phyloP scores from a whole-genome alignment of 805 yeast genomes.

The Starmerella apicola region DNA sequence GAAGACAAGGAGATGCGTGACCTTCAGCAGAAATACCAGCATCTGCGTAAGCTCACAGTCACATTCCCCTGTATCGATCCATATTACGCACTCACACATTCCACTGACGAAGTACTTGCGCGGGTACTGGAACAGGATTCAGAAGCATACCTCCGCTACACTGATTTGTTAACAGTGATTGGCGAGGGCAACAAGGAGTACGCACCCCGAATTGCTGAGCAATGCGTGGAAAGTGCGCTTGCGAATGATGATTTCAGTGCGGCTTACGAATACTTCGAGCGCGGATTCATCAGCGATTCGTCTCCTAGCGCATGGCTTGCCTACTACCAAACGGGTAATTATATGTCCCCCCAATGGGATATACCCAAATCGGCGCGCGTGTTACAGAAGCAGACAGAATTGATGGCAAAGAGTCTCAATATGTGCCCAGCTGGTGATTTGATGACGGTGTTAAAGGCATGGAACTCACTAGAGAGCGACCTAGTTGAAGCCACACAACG shows the following conservation, averaged over 20 bases:
- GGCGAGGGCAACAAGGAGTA: slow-evolving; percentile 3
- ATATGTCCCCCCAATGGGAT: slow-evolving; percentile 36
- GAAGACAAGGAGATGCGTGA: slow-evolving; percentile 1
- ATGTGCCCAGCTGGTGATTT: slow-evolving; percentile 45
- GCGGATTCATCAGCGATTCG: slow-evolving; percentile 19
- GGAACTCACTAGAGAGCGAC: slow-evolving; percentile 31
- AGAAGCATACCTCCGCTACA: slow-evolving; percentile 23
- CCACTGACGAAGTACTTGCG: slow-evolving; percentile 23
- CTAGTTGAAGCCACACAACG: background rate
- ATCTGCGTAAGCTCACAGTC: slow-evolving; percentile 2
- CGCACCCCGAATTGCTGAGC: slow-evolving; percentile 11
- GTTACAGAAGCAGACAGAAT: slow-evolving; percentile 39
- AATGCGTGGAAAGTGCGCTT: slow-evolving; percentile 55
- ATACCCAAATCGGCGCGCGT: slow-evolving; percentile 33
- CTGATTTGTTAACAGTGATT: slow-evolving; percentile 17
- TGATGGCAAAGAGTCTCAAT: slow-evolving; percentile 41
- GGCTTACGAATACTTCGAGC: slow-evolving; percentile 34
- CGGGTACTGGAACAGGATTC: slow-evolving; percentile 25
- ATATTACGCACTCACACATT: slow-evolving; percentile 6
- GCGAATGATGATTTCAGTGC: slow-evolving; percentile 48
- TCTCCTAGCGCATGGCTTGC: slow-evolving; percentile 46
- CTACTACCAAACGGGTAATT: slow-evolving; percentile 62
- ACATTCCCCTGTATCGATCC: slow-evolving; percentile 14
- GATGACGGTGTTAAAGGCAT: slow-evolving; percentile 45
- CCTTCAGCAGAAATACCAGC: background rate